phyloP scores from a whole-genome alignment of 2,329 filamentous ascomycete genomes.

The Stagonosporopsis vannaccii region DNA sequence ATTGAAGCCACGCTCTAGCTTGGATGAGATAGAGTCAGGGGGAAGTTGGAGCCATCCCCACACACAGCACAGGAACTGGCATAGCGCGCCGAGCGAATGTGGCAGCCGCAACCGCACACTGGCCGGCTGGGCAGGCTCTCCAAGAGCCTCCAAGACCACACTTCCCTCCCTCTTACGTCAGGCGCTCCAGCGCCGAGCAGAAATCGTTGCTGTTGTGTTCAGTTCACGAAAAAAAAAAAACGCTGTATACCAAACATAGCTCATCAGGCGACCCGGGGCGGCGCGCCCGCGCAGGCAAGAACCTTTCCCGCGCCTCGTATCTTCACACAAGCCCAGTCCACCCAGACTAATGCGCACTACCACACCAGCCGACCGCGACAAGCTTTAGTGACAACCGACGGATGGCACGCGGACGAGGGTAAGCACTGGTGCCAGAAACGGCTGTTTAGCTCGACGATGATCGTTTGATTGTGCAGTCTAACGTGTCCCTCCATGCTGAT shows the following conservation, averaged over 20 bases:
- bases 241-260: conserved; percentile 3
- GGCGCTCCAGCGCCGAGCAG: conserved; percentile 9
- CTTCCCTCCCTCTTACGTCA: conserved; percentile 9
- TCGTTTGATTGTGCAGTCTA: conserved; percentile 3
- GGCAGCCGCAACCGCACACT: conserved; percentile 15
- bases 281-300: conserved; percentile 3
- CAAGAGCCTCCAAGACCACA: conserved; percentile 16
- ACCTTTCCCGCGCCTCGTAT: conserved; percentile 15
- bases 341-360: conserved; percentile 14
- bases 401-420: conserved; percentile 7
- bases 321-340: conserved; percentile 14
- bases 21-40: conserved; percentile 14
- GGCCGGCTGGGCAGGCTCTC: conserved; percentile 8
- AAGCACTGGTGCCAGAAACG: conserved; percentile 18
- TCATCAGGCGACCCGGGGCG: background rate
- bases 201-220: conserved; percentile 7
- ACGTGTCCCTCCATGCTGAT: conserved; percentile 9
- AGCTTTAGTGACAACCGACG: conserved; percentile 27
- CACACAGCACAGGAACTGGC: conserved; percentile 13
- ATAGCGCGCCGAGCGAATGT: conserved; percentile 20
- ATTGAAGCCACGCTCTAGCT: conserved; percentile 15
- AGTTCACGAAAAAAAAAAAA: background rate
- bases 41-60: conserved; percentile 17
- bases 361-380: conserved; percentile 15
- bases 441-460: conserved; percentile 5